These are phyloP conservation scores for Talaromyces sp. DNA, from an alignment of 2,329 filamentous ascomycete species.

Conservation along the genomic window DNA sequence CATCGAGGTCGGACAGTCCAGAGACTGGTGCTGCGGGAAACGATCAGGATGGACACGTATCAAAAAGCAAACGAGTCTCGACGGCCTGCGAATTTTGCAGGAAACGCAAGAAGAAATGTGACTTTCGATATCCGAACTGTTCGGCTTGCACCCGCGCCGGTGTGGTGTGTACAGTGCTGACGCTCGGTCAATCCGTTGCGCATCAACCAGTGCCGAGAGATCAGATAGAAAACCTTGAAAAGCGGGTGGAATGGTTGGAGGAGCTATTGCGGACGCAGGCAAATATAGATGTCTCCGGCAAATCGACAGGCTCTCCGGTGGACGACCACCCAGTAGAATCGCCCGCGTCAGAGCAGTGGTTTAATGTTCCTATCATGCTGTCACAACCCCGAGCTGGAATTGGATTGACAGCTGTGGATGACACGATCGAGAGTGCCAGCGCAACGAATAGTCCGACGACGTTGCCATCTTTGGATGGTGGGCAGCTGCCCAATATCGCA, in stretches of 20 bases:
- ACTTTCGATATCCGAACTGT: constrained; percentile 41
- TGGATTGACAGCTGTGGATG: constrained; percentile 22
- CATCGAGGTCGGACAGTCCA: constrained; percentile 16
- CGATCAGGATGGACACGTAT: constrained; percentile 21
- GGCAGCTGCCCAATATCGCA: constrained; percentile 37
- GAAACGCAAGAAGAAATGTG: constrained; percentile 42
- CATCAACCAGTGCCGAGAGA: constrained; percentile 38
- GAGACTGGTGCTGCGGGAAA: constrained; percentile 15
- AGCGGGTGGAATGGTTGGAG: constrained; percentile 39
- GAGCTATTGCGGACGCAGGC: constrained; percentile 35
- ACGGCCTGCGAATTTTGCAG: constrained; percentile 41
- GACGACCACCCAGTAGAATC: constrained; percentile 20
- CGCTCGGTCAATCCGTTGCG: constrained; percentile 36
- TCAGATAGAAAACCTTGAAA: constrained; percentile 39
- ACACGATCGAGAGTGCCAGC: constrained; percentile 12
- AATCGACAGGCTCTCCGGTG: constrained; percentile 32
- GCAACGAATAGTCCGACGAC: constrained; percentile 17
- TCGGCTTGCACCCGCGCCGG: constrained; percentile 39
- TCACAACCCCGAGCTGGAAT: constrained; percentile 27
- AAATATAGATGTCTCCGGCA: constrained; percentile 32
- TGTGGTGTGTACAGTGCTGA: constrained; percentile 40
- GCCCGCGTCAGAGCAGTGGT: constrained; percentile 36
- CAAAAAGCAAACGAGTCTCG: constrained; percentile 33
- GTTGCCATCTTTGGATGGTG: constrained; percentile 23
- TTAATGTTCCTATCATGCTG: constrained; percentile 37